A percentile compares a stretch with the other conserved stretches of the same genome.
phyloP scores from a whole-genome alignment of 768 basidiomycete genomes.

The Kockovaella imperatae region DNA sequence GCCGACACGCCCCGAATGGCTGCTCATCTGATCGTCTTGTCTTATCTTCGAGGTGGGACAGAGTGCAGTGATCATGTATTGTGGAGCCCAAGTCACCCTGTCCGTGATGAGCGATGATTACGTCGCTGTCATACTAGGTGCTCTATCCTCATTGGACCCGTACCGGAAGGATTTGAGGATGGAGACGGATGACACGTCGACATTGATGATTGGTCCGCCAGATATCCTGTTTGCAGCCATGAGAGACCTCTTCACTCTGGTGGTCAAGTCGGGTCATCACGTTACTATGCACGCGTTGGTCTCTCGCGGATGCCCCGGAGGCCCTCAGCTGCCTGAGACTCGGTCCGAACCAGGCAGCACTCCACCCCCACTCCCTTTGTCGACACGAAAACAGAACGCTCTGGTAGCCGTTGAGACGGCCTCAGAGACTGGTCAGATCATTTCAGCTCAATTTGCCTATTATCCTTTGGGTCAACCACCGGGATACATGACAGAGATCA shows the following conservation, averaged over 20 bases:
- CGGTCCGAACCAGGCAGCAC: neutral
- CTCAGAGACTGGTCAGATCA: neutral
- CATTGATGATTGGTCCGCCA: conserved; percentile 9
- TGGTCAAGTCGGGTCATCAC: conserved; percentile 1
- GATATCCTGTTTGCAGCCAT: conserved; percentile 5
- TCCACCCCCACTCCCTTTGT: too few relatives aligned
- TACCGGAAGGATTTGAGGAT: conserved; percentile 5
- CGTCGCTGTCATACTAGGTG: conserved; percentile 5
- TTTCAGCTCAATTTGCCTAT: conserved; percentile 8
- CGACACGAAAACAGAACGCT: neutral
- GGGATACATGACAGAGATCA: conserved; percentile 9
- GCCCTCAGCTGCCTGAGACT: neutral
- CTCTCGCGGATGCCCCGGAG: conserved; percentile 11
- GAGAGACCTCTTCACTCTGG: conserved; percentile 7
- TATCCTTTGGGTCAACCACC: conserved; percentile 5
- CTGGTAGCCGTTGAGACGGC: conserved; percentile 1
- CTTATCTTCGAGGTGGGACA: too few relatives aligned
- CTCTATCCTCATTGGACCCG: conserved; percentile 7
- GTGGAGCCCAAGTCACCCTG: conserved; percentile 8
- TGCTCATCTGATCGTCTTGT: too few relatives aligned
- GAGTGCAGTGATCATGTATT: conserved; percentile 9
- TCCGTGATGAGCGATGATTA: conserved; percentile 8
- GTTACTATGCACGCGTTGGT: conserved; percentile 5
- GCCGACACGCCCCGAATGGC: too few relatives aligned
- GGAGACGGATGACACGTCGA: conserved; percentile 10